These are phyloP conservation scores for Allium sativum DNA, from an alignment of 106 monocot species.

Conservation along the genomic window DNA sequence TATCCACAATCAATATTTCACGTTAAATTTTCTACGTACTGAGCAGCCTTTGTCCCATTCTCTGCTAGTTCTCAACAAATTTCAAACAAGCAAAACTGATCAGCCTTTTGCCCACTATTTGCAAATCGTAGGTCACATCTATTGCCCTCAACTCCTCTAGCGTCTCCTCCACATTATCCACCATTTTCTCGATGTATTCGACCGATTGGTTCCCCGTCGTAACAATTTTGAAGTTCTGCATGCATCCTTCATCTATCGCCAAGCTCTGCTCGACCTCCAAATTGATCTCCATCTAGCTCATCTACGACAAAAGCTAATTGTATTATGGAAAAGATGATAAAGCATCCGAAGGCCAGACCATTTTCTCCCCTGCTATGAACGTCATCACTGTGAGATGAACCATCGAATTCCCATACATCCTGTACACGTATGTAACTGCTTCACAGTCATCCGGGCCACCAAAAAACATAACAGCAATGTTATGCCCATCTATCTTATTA, in stretches of 20 bases:
- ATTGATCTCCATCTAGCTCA: not conserved
- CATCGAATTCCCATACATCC: conserved; percentile 32
- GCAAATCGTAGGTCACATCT: conserved; percentile 32
- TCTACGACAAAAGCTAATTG: not conserved
- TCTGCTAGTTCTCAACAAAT: too few relatives aligned
- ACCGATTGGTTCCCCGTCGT: conserved; percentile 12
- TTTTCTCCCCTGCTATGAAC: conserved; percentile 7
- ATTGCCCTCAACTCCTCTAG: conserved; percentile 33
- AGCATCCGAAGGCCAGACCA: not conserved
- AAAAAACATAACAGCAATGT: conserved; percentile 38
- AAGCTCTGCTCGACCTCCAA: conserved; percentile 10
- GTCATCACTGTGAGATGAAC: conserved; percentile 27
- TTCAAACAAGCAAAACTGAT: too few relatives aligned
- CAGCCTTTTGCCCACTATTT: conserved; percentile 63
- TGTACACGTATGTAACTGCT: conserved; percentile 23
- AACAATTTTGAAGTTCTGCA: conserved; percentile 38
- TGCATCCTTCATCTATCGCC: conserved; percentile 34
- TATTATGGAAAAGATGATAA: not conserved
- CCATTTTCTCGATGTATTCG: conserved; percentile 37
- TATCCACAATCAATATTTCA: too few relatives aligned
- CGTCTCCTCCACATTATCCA: conserved; percentile 45
- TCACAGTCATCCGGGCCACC: conserved; percentile 71
- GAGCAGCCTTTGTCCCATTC: too few relatives aligned
- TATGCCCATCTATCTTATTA: not conserved
- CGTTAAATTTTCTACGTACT: too few relatives aligned